A percentile compares a stretch with the other conserved stretches of the same genome.
These are phyloP conservation scores for Chaetoceros tenuissimus DNA, from an alignment of 108 stramenopile species.

Conservation along the genomic window DNA sequence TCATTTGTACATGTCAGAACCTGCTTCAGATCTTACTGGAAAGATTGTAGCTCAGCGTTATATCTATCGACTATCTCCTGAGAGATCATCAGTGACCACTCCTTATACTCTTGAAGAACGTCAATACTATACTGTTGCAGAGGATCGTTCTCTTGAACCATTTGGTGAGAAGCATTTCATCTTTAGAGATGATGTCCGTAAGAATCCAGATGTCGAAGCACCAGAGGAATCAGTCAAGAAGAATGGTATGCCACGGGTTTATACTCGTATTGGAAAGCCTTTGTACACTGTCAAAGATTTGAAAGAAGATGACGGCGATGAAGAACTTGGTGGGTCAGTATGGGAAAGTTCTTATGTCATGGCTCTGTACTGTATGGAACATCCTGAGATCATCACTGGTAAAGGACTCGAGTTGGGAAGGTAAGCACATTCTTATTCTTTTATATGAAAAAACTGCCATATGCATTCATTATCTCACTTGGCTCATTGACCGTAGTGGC, in stretches of 20 bases:
- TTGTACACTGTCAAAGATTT: not conserved
- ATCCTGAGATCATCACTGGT: not conserved
- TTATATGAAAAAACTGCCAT: no score
- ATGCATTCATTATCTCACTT: no score
- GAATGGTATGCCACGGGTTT: not conserved
- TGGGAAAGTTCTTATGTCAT: conserved; percentile 1
- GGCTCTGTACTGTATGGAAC: not conserved
- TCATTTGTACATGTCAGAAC: not conserved
- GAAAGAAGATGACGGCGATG: conserved; percentile 7
- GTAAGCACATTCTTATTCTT: no score
- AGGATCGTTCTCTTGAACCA: not conserved
- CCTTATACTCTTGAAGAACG: not conserved
- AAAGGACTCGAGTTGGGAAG: not conserved
- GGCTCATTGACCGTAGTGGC: no score
- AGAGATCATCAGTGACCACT: not conserved
- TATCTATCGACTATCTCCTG: not conserved
- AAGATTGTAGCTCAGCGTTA: not conserved
- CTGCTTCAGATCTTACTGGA: not conserved
- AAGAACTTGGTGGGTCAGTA: conserved; percentile 7
- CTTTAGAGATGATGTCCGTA: not conserved
- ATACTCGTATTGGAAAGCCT: not conserved
- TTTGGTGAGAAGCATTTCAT: not conserved
- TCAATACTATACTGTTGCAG: not conserved
- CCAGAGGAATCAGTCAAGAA: conserved; percentile 3
- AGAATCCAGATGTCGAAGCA: conserved; percentile 10